Percentiles rank a stretch among this genome's conserved stretches.
Evolutionary conservation across 1,284 basidiomycete genomes (phyloP).

Genomic region (Cryptococcus depauperatus): DNA sequence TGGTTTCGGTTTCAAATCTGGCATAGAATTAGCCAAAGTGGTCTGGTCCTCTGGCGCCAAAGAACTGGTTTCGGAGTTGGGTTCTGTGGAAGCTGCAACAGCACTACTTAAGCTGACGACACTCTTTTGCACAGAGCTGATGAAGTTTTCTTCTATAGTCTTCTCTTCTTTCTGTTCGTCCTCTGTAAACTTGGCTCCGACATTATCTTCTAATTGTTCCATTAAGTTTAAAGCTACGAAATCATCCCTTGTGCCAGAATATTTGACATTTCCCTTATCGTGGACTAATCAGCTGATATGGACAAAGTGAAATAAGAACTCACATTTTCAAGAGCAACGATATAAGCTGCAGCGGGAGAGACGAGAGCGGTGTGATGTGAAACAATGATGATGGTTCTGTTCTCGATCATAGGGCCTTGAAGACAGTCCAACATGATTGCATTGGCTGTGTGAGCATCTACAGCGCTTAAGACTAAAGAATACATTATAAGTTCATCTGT

Average conservation of each 20-base stretch:
- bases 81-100: conserved; percentile 18
- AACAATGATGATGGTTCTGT: conserved; percentile 74
- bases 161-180: conserved; percentile 48
- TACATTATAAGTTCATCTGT: background rate
- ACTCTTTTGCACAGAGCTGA: conserved; percentile 37
- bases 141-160: conserved; percentile 30
- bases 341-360: conserved; percentile 36
- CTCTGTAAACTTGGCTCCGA: conserved; percentile 42
- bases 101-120: conserved; percentile 25
- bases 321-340: conserved; percentile 70
- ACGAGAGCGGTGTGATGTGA: conserved; percentile 61
- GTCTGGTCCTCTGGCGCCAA: conserved; percentile 33
- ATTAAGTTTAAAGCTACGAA: conserved; percentile 64
- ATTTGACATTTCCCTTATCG: conserved; percentile 56
- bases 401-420: conserved; percentile 69
- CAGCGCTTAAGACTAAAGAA: conserved; percentile 41
- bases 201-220: conserved; percentile 54
- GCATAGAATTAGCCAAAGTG: conserved; percentile 22
- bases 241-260: conserved; percentile 57
- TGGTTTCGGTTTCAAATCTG: conserved; percentile 48
- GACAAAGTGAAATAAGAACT: background rate
- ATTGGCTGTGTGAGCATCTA: conserved; percentile 77
- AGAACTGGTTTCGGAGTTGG: conserved; percentile 38
- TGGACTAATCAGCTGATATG: too few species aligned
- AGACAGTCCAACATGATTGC: conserved; percentile 76